A percentile compares a stretch with the other conserved stretches of the same genome.
phyloP scores from a whole-genome alignment of 1,284 basidiomycete genomes.

The Lignosus rhinocerotis region DNA sequence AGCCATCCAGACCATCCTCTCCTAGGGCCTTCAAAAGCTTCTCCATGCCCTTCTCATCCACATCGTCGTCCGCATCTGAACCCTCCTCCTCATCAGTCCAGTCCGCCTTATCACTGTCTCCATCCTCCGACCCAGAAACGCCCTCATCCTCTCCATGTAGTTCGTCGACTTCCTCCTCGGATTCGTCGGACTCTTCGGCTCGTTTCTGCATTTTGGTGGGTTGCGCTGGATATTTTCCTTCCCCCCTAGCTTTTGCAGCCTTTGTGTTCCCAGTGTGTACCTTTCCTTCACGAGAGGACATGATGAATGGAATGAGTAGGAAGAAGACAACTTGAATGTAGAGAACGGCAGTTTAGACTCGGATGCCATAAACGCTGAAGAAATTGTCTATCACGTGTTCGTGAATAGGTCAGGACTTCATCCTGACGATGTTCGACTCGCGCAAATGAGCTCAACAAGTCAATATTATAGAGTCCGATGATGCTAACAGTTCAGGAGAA shows the following conservation, averaged over 20 bases:
- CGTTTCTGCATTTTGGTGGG: constrained; percentile 15
- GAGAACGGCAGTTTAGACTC: background rate
- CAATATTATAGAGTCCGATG: too few species aligned
- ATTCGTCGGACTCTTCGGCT: constrained; percentile 27
- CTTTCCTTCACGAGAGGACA: constrained; percentile 9
- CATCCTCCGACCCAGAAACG: constrained; percentile 3
- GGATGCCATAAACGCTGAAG: background rate
- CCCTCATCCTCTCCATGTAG: constrained; percentile 32
- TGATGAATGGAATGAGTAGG: constrained; percentile 2
- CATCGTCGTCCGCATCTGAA: constrained; percentile 51
- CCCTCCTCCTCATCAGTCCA: constrained; percentile 33
- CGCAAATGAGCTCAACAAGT: too few species aligned
- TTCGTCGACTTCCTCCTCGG: constrained; percentile 37
- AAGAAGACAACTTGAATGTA: background rate
- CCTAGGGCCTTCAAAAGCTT: constrained; percentile 67
- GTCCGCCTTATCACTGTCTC: constrained; percentile 33
- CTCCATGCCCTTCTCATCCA: constrained; percentile 66
- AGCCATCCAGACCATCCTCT: constrained; percentile 67
- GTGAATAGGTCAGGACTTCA: background rate
- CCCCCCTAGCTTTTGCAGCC: background rate
- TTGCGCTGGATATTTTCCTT: constrained; percentile 2
- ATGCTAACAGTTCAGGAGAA: too few species aligned
- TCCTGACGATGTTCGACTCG: too few species aligned
- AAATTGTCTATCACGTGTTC: background rate
- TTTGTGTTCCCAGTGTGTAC: background rate